A percentile compares a stretch with the other conserved stretches of the same genome.
Evolutionary conservation across 2,329 filamentous ascomycete species (phyloP).

Genomic region (Calonectria naviculata): DNA sequence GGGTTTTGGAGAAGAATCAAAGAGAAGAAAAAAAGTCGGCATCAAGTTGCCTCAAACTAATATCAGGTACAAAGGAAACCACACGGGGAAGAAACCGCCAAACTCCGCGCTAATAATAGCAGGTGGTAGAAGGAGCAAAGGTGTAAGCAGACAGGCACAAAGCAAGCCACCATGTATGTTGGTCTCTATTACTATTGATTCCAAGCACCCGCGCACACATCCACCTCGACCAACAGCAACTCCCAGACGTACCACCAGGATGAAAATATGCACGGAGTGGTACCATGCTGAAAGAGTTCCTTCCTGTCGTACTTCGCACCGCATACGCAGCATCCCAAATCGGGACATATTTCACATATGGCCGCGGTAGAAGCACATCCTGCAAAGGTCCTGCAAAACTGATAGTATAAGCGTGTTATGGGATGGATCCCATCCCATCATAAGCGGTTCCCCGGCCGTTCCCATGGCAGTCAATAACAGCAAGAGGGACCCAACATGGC

Average conservation of each 20-base stretch:
- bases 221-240: not conserved
- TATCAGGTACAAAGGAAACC: not conserved
- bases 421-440: conserved; percentile 27
- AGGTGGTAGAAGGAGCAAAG: not conserved
- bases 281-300: not conserved
- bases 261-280: not conserved
- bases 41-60: not conserved
- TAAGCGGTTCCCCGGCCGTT: conserved; percentile 28
- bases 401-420: conserved; percentile 4
- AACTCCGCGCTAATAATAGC: not conserved
- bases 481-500: conserved; percentile 11
- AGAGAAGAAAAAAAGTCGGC: not conserved
- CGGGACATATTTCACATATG: not conserved
- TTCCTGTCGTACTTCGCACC: not conserved
- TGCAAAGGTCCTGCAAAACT: not conserved
- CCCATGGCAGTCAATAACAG: conserved; percentile 21
- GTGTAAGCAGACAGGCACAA: not conserved
- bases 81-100: not conserved
- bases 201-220: not conserved
- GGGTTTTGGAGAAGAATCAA: too few species aligned
- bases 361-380: not conserved
- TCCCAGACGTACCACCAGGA: not conserved
- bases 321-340: not conserved
- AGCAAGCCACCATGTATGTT: conserved; percentile 3
- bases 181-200: not conserved